Percentiles rank a stretch among this genome's conserved stretches.
Evolutionary conservation across 2,329 filamentous ascomycete genomes (phyloP).

Genomic region (Curvularia sp.): DNA sequence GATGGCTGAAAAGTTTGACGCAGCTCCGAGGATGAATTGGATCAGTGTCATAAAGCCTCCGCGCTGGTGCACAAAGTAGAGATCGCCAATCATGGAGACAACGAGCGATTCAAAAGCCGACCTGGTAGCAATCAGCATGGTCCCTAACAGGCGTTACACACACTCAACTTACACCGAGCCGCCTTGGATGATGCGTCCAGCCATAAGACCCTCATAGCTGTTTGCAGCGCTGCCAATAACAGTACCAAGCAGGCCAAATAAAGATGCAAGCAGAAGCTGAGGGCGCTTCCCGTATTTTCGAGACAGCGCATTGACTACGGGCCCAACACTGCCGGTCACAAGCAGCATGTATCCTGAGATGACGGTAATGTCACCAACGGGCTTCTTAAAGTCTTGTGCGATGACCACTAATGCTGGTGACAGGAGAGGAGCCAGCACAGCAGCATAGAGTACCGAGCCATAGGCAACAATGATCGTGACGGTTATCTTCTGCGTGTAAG

Average conservation of each 20-base stretch:
- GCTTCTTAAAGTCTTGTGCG: slow-evolving; percentile 36
- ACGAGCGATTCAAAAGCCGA: slow-evolving; percentile 48
- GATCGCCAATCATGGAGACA: slow-evolving; percentile 47
- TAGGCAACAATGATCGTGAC: slow-evolving; percentile 46
- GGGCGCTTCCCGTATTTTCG: slow-evolving; percentile 47
- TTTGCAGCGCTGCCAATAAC: slow-evolving; percentile 36
- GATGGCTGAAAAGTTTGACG: slow-evolving; percentile 49
- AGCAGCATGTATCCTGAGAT: slow-evolving; percentile 51
- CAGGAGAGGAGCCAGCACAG: slow-evolving; percentile 44
- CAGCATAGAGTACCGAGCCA: slow-evolving; percentile 46
- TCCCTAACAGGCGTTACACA: slow-evolving; percentile 16
- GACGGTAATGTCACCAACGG: slow-evolving; percentile 45
- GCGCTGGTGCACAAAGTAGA: slow-evolving; percentile 50
- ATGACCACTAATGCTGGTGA: slow-evolving; percentile 48
- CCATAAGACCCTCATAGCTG: slow-evolving; percentile 43
- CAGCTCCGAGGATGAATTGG: slow-evolving; percentile 47
- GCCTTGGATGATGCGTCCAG: slow-evolving; percentile 47
- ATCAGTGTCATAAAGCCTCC: slow-evolving; percentile 46
- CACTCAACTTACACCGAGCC: slow-evolving; percentile 24
- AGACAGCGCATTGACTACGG: slow-evolving; percentile 41
- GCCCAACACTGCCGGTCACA: slow-evolving; percentile 45
- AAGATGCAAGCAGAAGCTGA: slow-evolving; percentile 41
- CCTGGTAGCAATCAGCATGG: slow-evolving; percentile 22
- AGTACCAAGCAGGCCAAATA: slow-evolving; percentile 42
- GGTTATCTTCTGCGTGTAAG: slow-evolving; percentile 40